Conservation (phyloP, 805 yeast species). For the Candida railenensis region DNA sequence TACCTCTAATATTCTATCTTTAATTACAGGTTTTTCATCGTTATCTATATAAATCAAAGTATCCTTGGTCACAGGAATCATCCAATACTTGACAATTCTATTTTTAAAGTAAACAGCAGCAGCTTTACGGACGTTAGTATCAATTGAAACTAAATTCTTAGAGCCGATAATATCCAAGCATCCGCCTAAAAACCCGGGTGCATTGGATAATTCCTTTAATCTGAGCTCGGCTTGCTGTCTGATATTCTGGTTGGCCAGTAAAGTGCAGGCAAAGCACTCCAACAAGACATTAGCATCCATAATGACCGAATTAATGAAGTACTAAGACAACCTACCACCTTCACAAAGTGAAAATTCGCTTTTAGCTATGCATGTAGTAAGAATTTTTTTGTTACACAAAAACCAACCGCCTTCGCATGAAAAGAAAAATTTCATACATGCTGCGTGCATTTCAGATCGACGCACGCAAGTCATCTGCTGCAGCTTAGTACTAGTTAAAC, state of each 20-base stretch:
- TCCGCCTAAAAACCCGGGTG: constrained; percentile 77
- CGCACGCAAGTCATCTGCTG: too few relatives aligned
- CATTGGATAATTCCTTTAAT: constrained; percentile 53
- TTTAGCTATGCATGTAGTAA: too few relatives aligned
- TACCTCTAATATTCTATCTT: constrained; percentile 65
- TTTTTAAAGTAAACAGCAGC: constrained; percentile 86
- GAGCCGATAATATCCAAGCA: constrained; percentile 73
- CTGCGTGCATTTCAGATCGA: neutral
- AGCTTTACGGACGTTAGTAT: constrained; percentile 54
- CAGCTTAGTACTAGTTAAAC: too few relatives aligned
- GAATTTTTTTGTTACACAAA: neutral
- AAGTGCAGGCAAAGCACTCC: constrained; percentile 76
- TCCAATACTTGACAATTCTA: constrained; percentile 66
- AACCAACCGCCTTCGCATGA: neutral
- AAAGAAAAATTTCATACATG: neutral
- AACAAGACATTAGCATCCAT: constrained; percentile 74
- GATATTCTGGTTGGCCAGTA: constrained; percentile 59
- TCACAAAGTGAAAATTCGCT: neutral
- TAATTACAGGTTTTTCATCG: constrained; percentile 74
- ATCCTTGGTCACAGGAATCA: constrained; percentile 16
- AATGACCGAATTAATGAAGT: neutral
- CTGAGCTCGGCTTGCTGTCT: constrained; percentile 71
- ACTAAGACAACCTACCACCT: neutral
- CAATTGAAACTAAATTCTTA: constrained; percentile 30
- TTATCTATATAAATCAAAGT: constrained; percentile 43